Percentiles rank a stretch among this genome's conserved stretches.
Conservation (phyloP, 192 early-diverging fungal species). For the Rhizophagus clarus region DNA sequence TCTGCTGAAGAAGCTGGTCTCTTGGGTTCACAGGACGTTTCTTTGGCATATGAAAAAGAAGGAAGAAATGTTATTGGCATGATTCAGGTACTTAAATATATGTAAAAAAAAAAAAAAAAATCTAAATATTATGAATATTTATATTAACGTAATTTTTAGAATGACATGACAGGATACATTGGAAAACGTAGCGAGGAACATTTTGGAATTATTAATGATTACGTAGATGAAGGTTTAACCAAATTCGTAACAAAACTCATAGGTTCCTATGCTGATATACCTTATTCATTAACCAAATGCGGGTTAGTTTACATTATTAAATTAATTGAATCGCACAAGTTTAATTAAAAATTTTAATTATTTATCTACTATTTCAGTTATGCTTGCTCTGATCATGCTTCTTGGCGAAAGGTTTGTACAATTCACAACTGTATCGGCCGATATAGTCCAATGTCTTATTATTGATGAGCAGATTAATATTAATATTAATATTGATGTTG, state of each 20-base stretch:
- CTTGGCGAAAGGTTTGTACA: conserved; percentile 67
- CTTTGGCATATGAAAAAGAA: conserved; percentile 63
- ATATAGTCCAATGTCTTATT: too few relatives aligned
- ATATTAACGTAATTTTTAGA: conserved; percentile 33
- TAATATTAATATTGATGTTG: too few relatives aligned
- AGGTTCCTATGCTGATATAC: conserved; percentile 66
- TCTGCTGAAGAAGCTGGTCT: conserved; percentile 89
- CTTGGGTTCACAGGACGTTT: conserved; percentile 86
- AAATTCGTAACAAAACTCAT: conserved; percentile 58
- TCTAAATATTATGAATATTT: too few relatives aligned
- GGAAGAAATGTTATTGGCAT: conserved; percentile 69
- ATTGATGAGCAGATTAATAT: too few relatives aligned
- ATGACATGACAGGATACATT: conserved; percentile 94
- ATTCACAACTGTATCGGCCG: not conserved
- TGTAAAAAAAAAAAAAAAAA: too few relatives aligned
- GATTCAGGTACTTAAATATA: conserved; percentile 60
- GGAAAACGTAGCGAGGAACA: conserved; percentile 54
- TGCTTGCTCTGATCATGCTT: conserved; percentile 85
- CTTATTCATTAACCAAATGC: conserved; percentile 74
- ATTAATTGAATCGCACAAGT: not conserved
- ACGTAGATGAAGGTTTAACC: conserved; percentile 65
- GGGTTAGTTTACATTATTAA: conserved; percentile 66
- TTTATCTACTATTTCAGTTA: conserved; percentile 1
- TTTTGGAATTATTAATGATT: conserved; percentile 84
- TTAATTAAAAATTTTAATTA: not conserved